Evolutionary conservation across 352 stramenopile genomes (phyloP).

Genomic region (Phytophthora pluvialis): DNA sequence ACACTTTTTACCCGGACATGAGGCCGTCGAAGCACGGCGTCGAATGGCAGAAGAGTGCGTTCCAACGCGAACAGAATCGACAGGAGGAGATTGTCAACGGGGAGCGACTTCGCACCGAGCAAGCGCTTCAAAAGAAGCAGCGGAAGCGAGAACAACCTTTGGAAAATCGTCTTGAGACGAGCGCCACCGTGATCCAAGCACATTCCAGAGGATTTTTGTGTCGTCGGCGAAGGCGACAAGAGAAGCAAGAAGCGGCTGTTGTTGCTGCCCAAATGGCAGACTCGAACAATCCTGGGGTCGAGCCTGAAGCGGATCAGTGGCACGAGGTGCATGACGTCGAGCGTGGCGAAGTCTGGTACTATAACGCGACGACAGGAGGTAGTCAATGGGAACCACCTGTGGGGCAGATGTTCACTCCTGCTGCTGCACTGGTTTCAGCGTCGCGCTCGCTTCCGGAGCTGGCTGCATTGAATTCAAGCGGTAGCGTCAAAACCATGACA

Average conservation of each 20-base stretch:
- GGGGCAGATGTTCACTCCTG: slow-evolving; percentile 13
- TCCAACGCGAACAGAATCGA: slow-evolving; percentile 49
- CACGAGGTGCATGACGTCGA: slow-evolving; percentile 79
- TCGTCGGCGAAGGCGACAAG: slow-evolving; percentile 37
- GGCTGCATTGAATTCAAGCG: slow-evolving; percentile 20
- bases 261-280: no score
- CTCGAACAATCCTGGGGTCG: not conserved
- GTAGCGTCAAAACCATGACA: slow-evolving; percentile 5
- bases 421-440: slow-evolving; percentile 14
- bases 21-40: slow-evolving; percentile 60
- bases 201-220: slow-evolving; percentile 59
- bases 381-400: slow-evolving; percentile 78
- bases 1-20: slow-evolving; percentile 69
- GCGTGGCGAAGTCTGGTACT: slow-evolving; percentile 79
- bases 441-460: slow-evolving; percentile 35
- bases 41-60: slow-evolving; percentile 44
- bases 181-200: slow-evolving; percentile 73
- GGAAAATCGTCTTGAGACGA: slow-evolving; percentile 56
- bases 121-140: slow-evolving; percentile 33
- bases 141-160: slow-evolving; percentile 18
- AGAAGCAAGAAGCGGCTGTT: slow-evolving; percentile 14
- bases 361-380: slow-evolving; percentile 70
- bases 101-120: slow-evolving; percentile 25
- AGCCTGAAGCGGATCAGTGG: slow-evolving; percentile 46
- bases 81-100: slow-evolving; percentile 37